Evolutionary conservation across 2,329 filamentous ascomycete species (phyloP).

Genomic region (Fusarium pininemorale): DNA sequence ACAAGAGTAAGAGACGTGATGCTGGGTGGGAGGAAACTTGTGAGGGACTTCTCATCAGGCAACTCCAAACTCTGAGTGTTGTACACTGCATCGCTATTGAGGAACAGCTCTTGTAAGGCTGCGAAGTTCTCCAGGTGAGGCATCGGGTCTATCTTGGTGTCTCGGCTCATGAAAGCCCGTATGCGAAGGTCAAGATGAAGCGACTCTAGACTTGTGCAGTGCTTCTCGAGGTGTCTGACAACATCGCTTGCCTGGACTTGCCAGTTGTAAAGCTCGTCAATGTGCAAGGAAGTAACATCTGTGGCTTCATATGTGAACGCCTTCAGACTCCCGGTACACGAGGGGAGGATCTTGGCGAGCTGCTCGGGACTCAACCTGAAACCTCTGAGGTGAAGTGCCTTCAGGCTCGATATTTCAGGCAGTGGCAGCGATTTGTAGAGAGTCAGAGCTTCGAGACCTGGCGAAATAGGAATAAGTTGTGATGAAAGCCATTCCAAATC

Average conservation of each 20-base stretch:
- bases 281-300: not conserved
- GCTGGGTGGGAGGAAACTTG: not conserved
- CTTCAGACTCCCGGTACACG: not conserved
- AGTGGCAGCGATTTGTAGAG: not conserved
- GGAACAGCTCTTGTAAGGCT: slow-evolving; percentile 11
- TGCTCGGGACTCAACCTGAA: not conserved
- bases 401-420: slow-evolving; percentile 6
- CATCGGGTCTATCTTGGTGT: not conserved
- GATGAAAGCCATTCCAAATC: not conserved
- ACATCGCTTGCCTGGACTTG: slow-evolving; percentile 6
- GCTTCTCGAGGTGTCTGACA: not conserved
- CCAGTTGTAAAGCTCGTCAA: not conserved
- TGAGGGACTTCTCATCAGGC: slow-evolving; percentile 1
- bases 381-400: not conserved
- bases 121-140: slow-evolving; percentile 9
- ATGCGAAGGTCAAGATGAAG: slow-evolving; percentile 20
- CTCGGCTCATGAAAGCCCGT: not conserved
- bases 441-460: slow-evolving; percentile 10
- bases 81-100: slow-evolving; percentile 7
- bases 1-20: slow-evolving; percentile 12
- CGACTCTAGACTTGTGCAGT: slow-evolving; percentile 4
- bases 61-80: not conserved
- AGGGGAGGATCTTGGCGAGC: not conserved
- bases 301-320: slow-evolving; percentile 21
- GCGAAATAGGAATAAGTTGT: not conserved